Base-by-base conservation (phyloP, 805 yeast species). In the Starmerella floris region DNA sequence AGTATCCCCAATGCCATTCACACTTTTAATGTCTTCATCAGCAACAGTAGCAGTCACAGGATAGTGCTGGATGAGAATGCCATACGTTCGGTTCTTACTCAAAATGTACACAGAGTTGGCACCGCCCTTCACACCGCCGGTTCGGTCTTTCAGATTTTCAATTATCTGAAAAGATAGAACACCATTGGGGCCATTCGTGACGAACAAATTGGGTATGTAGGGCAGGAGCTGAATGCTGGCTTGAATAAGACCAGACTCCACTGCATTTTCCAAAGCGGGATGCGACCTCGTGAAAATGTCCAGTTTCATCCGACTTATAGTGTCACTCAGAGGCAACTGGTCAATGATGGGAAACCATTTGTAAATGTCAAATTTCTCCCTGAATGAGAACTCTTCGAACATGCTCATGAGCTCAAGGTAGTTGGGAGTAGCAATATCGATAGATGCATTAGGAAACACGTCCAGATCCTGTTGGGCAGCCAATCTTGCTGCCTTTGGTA, bases 1-100 rank as follows among this genome's bases (percentile, higher is more conserved):
- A 0, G 91, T 69, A 59, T 84, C 95, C 10, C 95, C 95, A 0
- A 94, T 94, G 2, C 95, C 95, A 9, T 88, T 83, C 26, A 81
- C 94, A 51, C 77, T 82, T 23, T 60, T 61, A 11, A 79, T 67
- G 0, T 58, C 55, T 2, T 64, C 56, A 0, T 71, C 65, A 2
- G 49, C 43, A 5, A 56, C 51, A 1, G 62, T 59, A 2, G 70
- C 61, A 1, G 53, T 48, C 0, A 72, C 69, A 2, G 63, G 62
- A 56, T 69, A 79, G 56, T 80, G 78, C 52, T 81, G 82, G 19
- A 83, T 63, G 6, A 75, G 63, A 4, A 79, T 66, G 3, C 84
- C 84, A 39, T 69, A 45, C 23, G 36, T 45, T 21, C 41, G 37
- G 36, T 38, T 39, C 42, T 51, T 34, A 45, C 44, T 41, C 40